Evolutionary conservation across 306 rosid species (phyloP).

Genomic region (Dicorynia guianensis): DNA sequence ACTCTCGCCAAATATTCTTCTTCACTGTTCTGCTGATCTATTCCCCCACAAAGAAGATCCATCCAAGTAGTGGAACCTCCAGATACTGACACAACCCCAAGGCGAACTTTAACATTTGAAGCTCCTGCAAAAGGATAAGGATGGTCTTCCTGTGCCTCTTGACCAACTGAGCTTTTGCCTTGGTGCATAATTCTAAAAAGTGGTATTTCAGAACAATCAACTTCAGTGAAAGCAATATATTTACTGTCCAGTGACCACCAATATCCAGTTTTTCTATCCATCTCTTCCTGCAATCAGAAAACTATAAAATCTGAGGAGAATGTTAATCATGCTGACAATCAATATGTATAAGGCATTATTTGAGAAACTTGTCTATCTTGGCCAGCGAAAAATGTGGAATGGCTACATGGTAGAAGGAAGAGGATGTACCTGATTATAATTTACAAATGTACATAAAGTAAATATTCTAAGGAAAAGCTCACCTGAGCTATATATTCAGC

Average conservation of each 20-base stretch:
- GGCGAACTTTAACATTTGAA: conserved; percentile 85
- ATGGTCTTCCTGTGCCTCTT: conserved; percentile 97
- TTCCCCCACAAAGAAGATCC: conserved; percentile 87
- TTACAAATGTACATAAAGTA: not conserved
- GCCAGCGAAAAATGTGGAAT: conserved; percentile 25
- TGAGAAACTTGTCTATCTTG: conserved; percentile 26
- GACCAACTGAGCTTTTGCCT: conserved; percentile 84
- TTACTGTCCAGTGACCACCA: conserved; percentile 98
- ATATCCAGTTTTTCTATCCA: conserved; percentile 92
- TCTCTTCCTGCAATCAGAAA: conserved; percentile 85
- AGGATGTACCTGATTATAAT: conserved; percentile 19
- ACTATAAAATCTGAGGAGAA: conserved; percentile 27
- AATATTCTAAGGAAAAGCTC: conserved; percentile 47
- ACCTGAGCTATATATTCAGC: conserved; percentile 99
- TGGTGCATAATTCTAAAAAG: conserved; percentile 92
- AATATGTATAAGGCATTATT: conserved; percentile 13
- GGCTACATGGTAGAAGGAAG: conserved; percentile 27
- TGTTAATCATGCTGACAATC: conserved; percentile 24
- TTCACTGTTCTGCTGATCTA: conserved; percentile 51
- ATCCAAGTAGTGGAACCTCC: conserved; percentile 89
- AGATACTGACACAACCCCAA: conserved; percentile 77
- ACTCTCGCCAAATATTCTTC: conserved; percentile 95
- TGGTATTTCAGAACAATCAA: conserved; percentile 89
- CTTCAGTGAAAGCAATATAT: conserved; percentile 92
- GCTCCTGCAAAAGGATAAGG: conserved; percentile 96